Conservation (phyloP, 345 rosid species). For the Iberis pinnata region DNA sequence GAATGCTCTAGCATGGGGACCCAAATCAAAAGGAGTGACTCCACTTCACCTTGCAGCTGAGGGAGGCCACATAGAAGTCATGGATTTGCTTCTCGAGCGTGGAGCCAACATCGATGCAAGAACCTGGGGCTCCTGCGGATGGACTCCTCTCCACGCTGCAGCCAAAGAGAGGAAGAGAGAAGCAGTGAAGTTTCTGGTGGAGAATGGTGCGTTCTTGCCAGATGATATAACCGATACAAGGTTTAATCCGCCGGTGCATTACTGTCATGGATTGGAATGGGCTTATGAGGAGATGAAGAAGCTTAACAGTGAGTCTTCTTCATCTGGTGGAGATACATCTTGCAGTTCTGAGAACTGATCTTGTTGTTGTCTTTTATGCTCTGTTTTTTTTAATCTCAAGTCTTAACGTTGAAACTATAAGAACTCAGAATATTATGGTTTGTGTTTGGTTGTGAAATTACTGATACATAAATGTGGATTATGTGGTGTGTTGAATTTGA, state of each 20-base stretch:
- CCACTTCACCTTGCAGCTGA: conserved; percentile 98
- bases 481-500: background rate
- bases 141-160: conserved; percentile 96
- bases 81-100: conserved; percentile 87
- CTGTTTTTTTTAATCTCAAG: background rate
- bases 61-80: conserved; percentile 84
- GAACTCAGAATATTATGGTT: background rate
- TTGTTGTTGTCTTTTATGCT: background rate
- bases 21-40: conserved; percentile 76
- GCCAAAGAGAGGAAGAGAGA: conserved; percentile 79
- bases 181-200: conserved; percentile 76
- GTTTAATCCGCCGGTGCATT: conserved; percentile 91
- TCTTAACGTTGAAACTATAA: background rate
- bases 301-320: conserved; percentile 31
- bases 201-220: conserved; percentile 84
- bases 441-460: too few relatives aligned
- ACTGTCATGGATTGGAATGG: conserved; percentile 96
- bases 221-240: conserved; percentile 78
- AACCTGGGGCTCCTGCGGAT: conserved; percentile 89
- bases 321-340: conserved; percentile 42
- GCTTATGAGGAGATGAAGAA: conserved; percentile 86
- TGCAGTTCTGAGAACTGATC: conserved; percentile 49
- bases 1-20: conserved; percentile 79
- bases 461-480: too few relatives aligned
- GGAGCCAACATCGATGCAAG: conserved; percentile 95